Base-by-base conservation (phyloP, 2,329 filamentous ascomycete genomes). In the Neopestalotiopsis rosae region DNA sequence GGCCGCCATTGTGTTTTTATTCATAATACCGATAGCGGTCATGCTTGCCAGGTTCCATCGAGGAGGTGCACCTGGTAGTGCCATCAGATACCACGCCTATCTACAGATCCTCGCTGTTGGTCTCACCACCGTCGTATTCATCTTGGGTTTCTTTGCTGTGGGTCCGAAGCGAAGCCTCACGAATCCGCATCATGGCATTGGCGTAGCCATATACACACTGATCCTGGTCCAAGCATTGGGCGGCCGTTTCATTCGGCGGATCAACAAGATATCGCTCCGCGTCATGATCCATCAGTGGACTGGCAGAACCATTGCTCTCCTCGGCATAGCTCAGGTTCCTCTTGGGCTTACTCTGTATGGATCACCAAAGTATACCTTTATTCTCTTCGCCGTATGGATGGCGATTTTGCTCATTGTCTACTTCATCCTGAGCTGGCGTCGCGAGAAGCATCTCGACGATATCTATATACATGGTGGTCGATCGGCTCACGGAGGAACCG, bases 271-370 rank as follows among this genome's bases (percentile, higher is more conserved):
- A 65, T 86, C 86, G 20, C 76, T 88, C 14, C 82, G 87, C 24
- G 79, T 85, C 49, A 86, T 92, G 86, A 80, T 98, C 57, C 96
- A 99, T 81, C 92, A 95, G 77, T 98, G 96, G 94, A 82, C 93
- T 20, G 96, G 96, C 20, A 87, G 95, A 68, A 83, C 88, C 0
- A 89, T 95, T 74, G 92, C 93, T 2, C 81, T 98, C 20, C 84
- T 99, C 4, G 96, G 94, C 0, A 90, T 98, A 72, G 88, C 91
- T 3, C 96, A 99, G 78, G 89, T 99, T 12, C 92, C 96, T 0
- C 86, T 99, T 0, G 96, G 96, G 0, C 85, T 99, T 61, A 95
- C 95, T 0, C 85, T 99, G 1, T 99, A 98, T 76, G 96, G 96
- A 5, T 97, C 95, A 38, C 95, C 96, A 5, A 90, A 92, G 75